Evolutionary conservation across 2,329 filamentous ascomycete species (phyloP).

Genomic region (Gyromitra esculenta): DNA sequence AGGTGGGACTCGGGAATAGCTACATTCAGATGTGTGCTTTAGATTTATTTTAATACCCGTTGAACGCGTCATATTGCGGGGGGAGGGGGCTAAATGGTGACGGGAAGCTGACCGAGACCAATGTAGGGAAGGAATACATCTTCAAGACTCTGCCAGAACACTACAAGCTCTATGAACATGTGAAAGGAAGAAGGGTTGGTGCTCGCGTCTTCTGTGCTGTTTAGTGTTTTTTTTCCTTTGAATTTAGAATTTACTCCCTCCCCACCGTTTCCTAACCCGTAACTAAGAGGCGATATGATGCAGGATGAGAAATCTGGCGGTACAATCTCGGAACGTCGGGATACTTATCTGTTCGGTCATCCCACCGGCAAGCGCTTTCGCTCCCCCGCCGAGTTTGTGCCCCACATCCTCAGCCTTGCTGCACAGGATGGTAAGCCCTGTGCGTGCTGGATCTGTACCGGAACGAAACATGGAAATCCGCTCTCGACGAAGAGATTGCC

Average conservation of each 20-base stretch:
- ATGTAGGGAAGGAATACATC: conserved; percentile 63
- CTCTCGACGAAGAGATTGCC: conserved; percentile 15
- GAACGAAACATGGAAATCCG: conserved; percentile 36
- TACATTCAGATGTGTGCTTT: background rate
- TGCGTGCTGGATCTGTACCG: conserved; percentile 31
- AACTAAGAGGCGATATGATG: background rate
- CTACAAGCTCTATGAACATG: conserved; percentile 69
- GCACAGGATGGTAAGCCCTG: conserved; percentile 47
- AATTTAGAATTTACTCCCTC: background rate
- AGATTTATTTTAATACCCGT: background rate
- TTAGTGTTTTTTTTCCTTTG: conserved; percentile 64
- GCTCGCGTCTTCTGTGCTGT: conserved; percentile 51
- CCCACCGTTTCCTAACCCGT: background rate
- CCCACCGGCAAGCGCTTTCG: conserved; percentile 69
- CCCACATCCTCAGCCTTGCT: conserved; percentile 68
- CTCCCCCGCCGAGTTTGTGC: conserved; percentile 70
- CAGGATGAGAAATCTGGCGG: conserved; percentile 35
- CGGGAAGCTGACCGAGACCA: conserved; percentile 33
- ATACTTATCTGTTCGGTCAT: conserved; percentile 71
- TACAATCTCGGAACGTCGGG: conserved; percentile 62
- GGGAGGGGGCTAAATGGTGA: background rate
- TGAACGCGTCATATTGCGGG: background rate
- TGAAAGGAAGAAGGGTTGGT: conserved; percentile 64
- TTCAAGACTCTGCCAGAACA: conserved; percentile 67
- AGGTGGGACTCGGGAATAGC: conserved; percentile 5